Percentiles rank a stretch among this genome's conserved stretches.
These are phyloP conservation scores for Spiraea crenata DNA, from an alignment of 331 rosid species.

Conservation along the genomic window DNA sequence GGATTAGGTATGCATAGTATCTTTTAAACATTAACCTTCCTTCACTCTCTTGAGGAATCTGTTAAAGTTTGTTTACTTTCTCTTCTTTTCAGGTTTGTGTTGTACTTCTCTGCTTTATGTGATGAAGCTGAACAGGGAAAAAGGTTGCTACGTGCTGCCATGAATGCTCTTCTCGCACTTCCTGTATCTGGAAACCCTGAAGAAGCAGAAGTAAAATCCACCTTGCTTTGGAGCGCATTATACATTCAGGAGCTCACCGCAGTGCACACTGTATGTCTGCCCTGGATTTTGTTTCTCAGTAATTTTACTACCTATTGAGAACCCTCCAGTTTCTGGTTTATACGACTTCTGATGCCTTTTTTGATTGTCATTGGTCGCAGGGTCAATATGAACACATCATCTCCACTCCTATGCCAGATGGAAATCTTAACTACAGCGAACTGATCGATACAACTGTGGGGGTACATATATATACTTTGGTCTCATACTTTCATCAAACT, in stretches of 20 bases:
- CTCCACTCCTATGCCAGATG: conserved; percentile 69
- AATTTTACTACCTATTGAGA: background rate
- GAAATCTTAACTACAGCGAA: conserved; percentile 61
- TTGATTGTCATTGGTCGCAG: conserved; percentile 42
- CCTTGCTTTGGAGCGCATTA: conserved; percentile 68
- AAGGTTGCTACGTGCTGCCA: conserved; percentile 55
- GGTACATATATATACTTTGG: conserved; percentile 35
- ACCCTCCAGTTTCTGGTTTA: too few species aligned
- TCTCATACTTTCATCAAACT: background rate
- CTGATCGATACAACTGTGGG: conserved; percentile 47
- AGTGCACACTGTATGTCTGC: conserved; percentile 40
- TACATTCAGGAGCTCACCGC: conserved; percentile 66
- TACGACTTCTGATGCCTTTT: background rate
- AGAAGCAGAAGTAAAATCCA: conserved; percentile 45
- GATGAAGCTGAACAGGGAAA: conserved; percentile 66
- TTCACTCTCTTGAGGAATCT: conserved; percentile 9
- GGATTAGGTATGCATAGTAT: background rate
- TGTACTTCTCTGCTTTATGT: conserved; percentile 73
- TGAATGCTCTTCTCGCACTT: conserved; percentile 49
- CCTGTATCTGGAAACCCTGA: conserved; percentile 48
- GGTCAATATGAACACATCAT: conserved; percentile 51
- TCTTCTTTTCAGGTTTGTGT: conserved; percentile 51
- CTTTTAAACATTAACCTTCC: background rate
- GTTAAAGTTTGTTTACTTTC: conserved; percentile 30
- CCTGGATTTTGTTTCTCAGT: background rate